Percentiles rank a stretch among this genome's conserved stretches.
These are phyloP conservation scores for Achaetomium macrosporum DNA, from an alignment of 2,329 filamentous ascomycete genomes.

Conservation along the genomic window DNA sequence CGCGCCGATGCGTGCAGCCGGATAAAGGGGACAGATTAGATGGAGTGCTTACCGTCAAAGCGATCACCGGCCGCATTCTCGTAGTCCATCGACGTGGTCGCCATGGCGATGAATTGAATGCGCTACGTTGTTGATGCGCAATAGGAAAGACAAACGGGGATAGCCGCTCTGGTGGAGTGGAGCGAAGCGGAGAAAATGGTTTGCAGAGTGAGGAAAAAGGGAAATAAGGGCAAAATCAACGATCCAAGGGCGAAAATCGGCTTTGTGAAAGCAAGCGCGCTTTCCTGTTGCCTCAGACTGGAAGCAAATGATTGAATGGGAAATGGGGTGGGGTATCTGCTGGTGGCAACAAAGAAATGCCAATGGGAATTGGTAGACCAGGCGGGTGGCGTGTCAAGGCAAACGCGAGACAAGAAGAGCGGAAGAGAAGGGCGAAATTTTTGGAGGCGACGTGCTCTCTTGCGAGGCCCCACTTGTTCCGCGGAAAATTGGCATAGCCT, in stretches of 20 bases:
- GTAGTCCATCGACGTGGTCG: slow-evolving; percentile 64
- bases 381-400: slow-evolving; percentile 3
- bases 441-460: slow-evolving; percentile 10
- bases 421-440: slow-evolving; percentile 16
- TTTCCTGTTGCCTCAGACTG: background rate
- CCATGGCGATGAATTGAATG: slow-evolving; percentile 39
- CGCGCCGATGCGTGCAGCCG: background rate
- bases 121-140: slow-evolving; percentile 4
- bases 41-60: slow-evolving; percentile 52
- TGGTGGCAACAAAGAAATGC: slow-evolving; percentile 8
- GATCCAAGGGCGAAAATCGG: background rate
- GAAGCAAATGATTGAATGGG: slow-evolving; percentile 1
- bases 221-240: background rate
- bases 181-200: background rate
- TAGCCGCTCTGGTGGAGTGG: slow-evolving; percentile 5
- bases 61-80: slow-evolving; percentile 62
- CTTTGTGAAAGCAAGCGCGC: background rate
- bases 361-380: background rate
- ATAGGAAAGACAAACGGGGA: background rate
- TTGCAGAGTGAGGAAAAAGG: background rate
- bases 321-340: slow-evolving; percentile 3
- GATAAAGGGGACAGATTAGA: background rate
- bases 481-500: too few species aligned
- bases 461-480: background rate
- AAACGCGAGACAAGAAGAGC: background rate